phyloP scores from a whole-genome alignment of 495 filamentous ascomycete species.

The Penicilliopsis zonata region DNA sequence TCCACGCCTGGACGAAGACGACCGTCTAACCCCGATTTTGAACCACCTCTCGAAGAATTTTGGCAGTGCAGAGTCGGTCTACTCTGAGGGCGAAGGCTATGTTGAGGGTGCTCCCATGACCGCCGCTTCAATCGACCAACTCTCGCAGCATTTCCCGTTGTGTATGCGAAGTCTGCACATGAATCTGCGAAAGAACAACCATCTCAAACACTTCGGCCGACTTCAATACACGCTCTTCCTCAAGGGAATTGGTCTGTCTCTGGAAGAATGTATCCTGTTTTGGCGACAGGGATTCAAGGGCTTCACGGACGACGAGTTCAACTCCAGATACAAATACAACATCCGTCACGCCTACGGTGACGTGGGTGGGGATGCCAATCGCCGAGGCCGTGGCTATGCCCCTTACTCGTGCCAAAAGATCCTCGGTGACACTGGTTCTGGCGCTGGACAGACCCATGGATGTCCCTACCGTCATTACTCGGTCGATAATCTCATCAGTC shows the following conservation, averaged over 20 bases:
- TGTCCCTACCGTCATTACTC: constrained; percentile 93
- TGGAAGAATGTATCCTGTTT: constrained; percentile 89
- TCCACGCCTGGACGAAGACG: constrained; percentile 91
- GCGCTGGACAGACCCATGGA: constrained; percentile 77
- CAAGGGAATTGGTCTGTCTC: constrained; percentile 84
- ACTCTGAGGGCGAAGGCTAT: constrained; percentile 45
- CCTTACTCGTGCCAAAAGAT: constrained; percentile 94
- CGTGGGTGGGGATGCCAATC: constrained; percentile 83
- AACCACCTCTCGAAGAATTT: constrained; percentile 88
- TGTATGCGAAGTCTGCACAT: constrained; percentile 90
- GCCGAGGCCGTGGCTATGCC: constrained; percentile 72
- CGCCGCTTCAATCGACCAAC: constrained; percentile 66
- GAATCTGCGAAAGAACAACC: constrained; percentile 67
- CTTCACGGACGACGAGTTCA: constrained; percentile 82
- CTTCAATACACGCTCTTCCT: constrained; percentile 95
- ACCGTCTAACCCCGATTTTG: constrained; percentile 87
- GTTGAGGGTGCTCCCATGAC: constrained; percentile 60
- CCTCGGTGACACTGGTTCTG: constrained; percentile 70
- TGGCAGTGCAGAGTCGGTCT: constrained; percentile 74
- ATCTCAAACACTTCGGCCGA: constrained; percentile 88
- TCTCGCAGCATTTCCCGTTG: constrained; percentile 79
- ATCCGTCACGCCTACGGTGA: constrained; percentile 88
- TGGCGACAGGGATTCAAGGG: constrained; percentile 79
- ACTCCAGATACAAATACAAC: constrained; percentile 95
- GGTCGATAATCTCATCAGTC: constrained; percentile 65